Conservation (phyloP, 106 monocot species). For the Allium cepa region DNA sequence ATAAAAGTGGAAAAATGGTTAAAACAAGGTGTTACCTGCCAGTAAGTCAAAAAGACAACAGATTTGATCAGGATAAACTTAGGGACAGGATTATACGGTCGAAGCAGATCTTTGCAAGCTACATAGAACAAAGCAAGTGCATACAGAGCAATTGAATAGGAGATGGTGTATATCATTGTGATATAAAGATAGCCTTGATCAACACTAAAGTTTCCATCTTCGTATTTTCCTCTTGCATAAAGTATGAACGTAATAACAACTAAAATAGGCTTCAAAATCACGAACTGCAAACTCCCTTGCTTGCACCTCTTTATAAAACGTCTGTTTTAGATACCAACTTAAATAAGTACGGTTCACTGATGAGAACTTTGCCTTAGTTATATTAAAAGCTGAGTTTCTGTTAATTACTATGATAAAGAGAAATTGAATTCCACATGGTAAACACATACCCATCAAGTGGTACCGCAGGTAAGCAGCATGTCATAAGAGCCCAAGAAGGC, state of each 20-base stretch:
- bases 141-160: conserved; percentile 85
- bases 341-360: neutral
- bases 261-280: conserved; percentile 89
- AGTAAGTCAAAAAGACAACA: conserved; percentile 92
- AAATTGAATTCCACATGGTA: neutral
- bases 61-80: conserved; percentile 95
- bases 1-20: neutral
- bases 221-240: conserved; percentile 89
- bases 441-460: conserved; percentile 80
- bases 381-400: too few species aligned
- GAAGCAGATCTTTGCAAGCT: conserved; percentile 87
- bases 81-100: conserved; percentile 90
- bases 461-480: conserved; percentile 88
- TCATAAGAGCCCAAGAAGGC: conserved; percentile 92
- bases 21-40: conserved; percentile 57
- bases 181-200: conserved; percentile 86
- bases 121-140: conserved; percentile 86
- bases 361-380: too few species aligned
- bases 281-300: conserved; percentile 89
- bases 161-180: conserved; percentile 88
- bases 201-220: conserved; percentile 88
- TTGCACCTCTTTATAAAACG: conserved; percentile 97
- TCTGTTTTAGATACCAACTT: conserved; percentile 27
- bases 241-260: conserved; percentile 89
- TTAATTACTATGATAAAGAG: too few species aligned